Conservation (phyloP, 352 stramenopile species). For the Phytophthora parvispora region DNA sequence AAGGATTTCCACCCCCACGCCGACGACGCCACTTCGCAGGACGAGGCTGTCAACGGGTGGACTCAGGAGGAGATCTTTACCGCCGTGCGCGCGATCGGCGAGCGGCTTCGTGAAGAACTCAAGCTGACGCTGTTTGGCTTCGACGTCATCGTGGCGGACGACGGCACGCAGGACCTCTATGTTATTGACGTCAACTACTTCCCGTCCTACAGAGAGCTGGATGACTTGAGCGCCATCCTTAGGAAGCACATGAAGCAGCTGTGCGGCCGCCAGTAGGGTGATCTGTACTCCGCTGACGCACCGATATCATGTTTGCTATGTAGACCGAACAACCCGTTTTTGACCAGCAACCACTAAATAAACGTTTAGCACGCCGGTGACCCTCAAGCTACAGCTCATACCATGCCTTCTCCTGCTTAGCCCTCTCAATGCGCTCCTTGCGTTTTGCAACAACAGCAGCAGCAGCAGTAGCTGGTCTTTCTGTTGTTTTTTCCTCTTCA, state of each 20-base stretch:
- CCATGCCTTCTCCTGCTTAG: slow-evolving; percentile 36
- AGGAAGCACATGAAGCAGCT: slow-evolving; percentile 67
- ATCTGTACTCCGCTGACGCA: slow-evolving; percentile 1
- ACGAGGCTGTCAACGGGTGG: slow-evolving; percentile 1
- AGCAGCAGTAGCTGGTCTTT: slow-evolving; percentile 20
- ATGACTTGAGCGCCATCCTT: slow-evolving; percentile 68
- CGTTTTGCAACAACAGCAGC: slow-evolving; percentile 29
- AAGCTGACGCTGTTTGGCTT: slow-evolving; percentile 86
- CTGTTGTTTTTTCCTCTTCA: slow-evolving; percentile 3
- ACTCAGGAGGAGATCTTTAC: slow-evolving; percentile 68
- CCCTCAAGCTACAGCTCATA: slow-evolving; percentile 22
- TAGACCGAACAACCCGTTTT: slow-evolving; percentile 18
- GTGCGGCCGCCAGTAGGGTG: slow-evolving; percentile 36
- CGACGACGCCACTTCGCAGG: slow-evolving; percentile 4
- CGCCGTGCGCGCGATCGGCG: slow-evolving; percentile 67
- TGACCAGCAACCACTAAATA: not conserved
- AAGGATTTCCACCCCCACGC: slow-evolving; percentile 63
- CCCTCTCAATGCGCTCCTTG: slow-evolving; percentile 36
- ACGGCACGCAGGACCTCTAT: slow-evolving; percentile 54
- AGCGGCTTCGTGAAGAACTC: slow-evolving; percentile 68
- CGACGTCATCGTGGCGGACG: slow-evolving; percentile 84
- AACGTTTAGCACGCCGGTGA: not conserved
- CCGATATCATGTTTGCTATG: slow-evolving; percentile 15
- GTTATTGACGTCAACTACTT: slow-evolving; percentile 94
- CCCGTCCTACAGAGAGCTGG: slow-evolving; percentile 87